phyloP scores from a whole-genome alignment of 2,329 filamentous ascomycete species.

The Cladophialophora psammophila region DNA sequence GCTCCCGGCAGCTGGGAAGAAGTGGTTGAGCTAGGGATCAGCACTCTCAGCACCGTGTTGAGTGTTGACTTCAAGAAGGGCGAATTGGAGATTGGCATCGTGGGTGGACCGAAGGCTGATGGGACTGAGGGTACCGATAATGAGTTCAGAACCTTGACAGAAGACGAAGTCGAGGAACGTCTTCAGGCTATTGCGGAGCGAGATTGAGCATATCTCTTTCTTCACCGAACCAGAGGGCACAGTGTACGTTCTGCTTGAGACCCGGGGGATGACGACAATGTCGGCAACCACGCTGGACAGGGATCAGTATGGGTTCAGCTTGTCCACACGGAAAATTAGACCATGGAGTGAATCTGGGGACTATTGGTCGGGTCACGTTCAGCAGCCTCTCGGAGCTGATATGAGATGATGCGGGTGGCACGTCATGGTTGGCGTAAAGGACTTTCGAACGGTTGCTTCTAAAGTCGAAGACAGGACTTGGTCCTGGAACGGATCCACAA shows the following conservation, averaged over 20 bases:
- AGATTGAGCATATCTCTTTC: constrained; percentile 65
- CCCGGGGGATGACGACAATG: constrained; percentile 15
- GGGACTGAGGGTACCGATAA: constrained; percentile 82
- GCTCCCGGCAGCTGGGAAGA: constrained; percentile 95
- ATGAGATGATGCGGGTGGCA: constrained; percentile 15
- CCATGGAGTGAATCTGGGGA: constrained; percentile 22
- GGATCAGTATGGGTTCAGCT: constrained; percentile 31
- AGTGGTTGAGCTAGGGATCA: constrained; percentile 95
- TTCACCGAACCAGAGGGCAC: constrained; percentile 2
- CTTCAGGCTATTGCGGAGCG: constrained; percentile 98
- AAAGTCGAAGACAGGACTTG: neutral
- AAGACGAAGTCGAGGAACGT: constrained; percentile 98
- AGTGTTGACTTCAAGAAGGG: constrained; percentile 99
- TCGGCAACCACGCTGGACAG: constrained; percentile 39
- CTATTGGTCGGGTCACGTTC: constrained; percentile 25
- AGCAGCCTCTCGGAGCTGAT: constrained; percentile 29
- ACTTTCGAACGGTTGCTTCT: constrained; percentile 8
- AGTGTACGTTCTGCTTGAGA: constrained; percentile 1
- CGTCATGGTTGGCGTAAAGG: constrained; percentile 9
- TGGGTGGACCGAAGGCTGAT: constrained; percentile 83
- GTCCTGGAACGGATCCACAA: constrained; percentile 18
- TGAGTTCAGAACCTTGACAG: constrained; percentile 85
- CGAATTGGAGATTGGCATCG: constrained; percentile 97
- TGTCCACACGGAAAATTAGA: constrained; percentile 14
- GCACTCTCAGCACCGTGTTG: constrained; percentile 91